phyloP scores from a whole-genome alignment of 441 rosid genomes.

The Adansonia grandidieri region DNA sequence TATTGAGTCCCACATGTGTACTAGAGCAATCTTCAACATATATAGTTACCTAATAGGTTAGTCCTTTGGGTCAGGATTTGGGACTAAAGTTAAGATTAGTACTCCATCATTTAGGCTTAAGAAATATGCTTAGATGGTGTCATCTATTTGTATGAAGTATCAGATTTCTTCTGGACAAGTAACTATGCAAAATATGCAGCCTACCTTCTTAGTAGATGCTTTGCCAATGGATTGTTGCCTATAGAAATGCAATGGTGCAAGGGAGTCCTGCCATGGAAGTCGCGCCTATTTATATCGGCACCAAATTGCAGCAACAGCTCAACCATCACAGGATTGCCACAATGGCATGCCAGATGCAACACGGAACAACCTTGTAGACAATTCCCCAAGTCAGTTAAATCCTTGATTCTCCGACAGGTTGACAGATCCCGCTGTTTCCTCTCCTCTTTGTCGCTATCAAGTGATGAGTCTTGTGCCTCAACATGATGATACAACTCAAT shows the following conservation, averaged over 20 bases:
- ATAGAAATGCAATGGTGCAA: constrained; percentile 78
- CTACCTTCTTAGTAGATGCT: constrained; percentile 84
- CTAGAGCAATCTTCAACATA: not conserved
- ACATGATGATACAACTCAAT: constrained; percentile 46
- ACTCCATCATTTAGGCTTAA: constrained; percentile 2
- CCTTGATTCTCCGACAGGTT: constrained; percentile 60
- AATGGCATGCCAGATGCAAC: constrained; percentile 81
- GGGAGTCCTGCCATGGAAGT: constrained; percentile 84
- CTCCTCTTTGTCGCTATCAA: constrained; percentile 30
- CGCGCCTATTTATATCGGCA: constrained; percentile 68
- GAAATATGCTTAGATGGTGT: constrained; percentile 2
- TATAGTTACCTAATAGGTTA: not conserved
- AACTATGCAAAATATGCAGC: not conserved
- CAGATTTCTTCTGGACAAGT: not conserved
- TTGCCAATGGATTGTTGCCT: constrained; percentile 65
- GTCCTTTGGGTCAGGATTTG: not conserved
- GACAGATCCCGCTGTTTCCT: constrained; percentile 55
- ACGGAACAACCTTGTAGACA: constrained; percentile 91
- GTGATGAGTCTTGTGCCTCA: constrained; percentile 37
- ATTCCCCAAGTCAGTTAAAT: constrained; percentile 58
- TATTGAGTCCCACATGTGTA: not conserved
- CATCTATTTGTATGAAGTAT: not conserved
- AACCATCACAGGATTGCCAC: constrained; percentile 66
- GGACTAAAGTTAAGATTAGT: not conserved
- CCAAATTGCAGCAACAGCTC: constrained; percentile 89